Percentiles rank a stretch among this genome's conserved stretches.
These are phyloP conservation scores for Pyracantha coccinea DNA, from an alignment of 331 rosid genomes.

Conservation along the genomic window DNA sequence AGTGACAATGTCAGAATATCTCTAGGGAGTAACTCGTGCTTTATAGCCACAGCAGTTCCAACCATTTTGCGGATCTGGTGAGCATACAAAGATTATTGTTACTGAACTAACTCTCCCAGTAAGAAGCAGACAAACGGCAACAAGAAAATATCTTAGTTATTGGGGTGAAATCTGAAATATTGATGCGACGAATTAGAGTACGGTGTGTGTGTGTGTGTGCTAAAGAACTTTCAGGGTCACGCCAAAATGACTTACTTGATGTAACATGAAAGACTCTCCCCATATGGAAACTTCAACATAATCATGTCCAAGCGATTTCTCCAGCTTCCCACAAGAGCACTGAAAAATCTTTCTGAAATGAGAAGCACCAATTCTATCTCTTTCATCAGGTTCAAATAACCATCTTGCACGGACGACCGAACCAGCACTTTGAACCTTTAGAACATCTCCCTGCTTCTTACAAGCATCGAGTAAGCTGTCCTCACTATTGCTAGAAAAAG, in stretches of 20 bases:
- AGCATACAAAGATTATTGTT: constrained; percentile 5
- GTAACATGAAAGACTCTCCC: constrained; percentile 97
- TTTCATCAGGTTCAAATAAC: constrained; percentile 77
- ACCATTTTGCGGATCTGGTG: constrained; percentile 87
- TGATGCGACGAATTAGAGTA: neutral
- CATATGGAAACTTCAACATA: constrained; percentile 62
- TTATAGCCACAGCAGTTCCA: constrained; percentile 83
- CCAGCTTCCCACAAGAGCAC: constrained; percentile 74
- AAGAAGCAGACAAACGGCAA: neutral
- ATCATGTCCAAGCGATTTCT: constrained; percentile 45
- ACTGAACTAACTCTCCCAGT: neutral
- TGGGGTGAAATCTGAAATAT: neutral
- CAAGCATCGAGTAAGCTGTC: constrained; percentile 17
- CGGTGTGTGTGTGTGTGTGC: neutral
- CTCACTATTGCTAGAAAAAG: constrained; percentile 11
- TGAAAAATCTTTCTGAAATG: constrained; percentile 69
- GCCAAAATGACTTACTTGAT: constrained; percentile 55
- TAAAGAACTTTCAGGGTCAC: neutral
- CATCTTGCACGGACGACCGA: constrained; percentile 51
- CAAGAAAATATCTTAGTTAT: neutral
- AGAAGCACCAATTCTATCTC: constrained; percentile 61
- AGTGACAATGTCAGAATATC: constrained; percentile 59
- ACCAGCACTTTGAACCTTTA: constrained; percentile 24
- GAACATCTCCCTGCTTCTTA: constrained; percentile 24
- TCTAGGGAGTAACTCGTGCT: constrained; percentile 71